A percentile compares a stretch with the other conserved stretches of the same genome.
Evolutionary conservation across 2,329 filamentous ascomycete genomes (phyloP).

Genomic region (Pezicula radicicola): DNA sequence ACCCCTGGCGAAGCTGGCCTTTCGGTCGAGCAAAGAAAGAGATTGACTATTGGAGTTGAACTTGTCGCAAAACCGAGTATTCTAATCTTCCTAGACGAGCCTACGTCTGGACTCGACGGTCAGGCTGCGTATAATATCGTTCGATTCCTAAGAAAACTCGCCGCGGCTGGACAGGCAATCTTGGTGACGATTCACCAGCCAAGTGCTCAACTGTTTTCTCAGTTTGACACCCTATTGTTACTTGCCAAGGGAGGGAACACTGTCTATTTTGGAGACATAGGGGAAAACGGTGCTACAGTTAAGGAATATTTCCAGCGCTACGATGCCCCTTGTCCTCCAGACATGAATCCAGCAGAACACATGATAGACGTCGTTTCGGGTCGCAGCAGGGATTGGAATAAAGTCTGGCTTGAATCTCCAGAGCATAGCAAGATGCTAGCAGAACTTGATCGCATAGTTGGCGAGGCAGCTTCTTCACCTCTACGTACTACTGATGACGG

Average conservation of each 20-base stretch:
- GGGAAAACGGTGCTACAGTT: slow-evolving; percentile 53
- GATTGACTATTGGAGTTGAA: slow-evolving; percentile 59
- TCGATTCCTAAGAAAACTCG: slow-evolving; percentile 58
- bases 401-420: slow-evolving; percentile 62
- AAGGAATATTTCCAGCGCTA: slow-evolving; percentile 58
- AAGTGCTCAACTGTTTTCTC: slow-evolving; percentile 48
- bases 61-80: slow-evolving; percentile 54
- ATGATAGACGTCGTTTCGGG: slow-evolving; percentile 44
- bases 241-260: slow-evolving; percentile 63
- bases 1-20: slow-evolving; percentile 54
- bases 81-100: slow-evolving; percentile 61
- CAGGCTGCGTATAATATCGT: slow-evolving; percentile 64
- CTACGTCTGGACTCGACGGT: slow-evolving; percentile 59
- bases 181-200: slow-evolving; percentile 56
- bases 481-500: slow-evolving; percentile 36
- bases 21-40: slow-evolving; percentile 60
- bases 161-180: slow-evolving; percentile 49
- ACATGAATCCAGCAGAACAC: slow-evolving; percentile 40
- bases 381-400: slow-evolving; percentile 61
- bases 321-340: slow-evolving; percentile 39
- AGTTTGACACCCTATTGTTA: slow-evolving; percentile 61
- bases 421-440: slow-evolving; percentile 49
- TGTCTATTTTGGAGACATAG: slow-evolving; percentile 68
- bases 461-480: slow-evolving; percentile 36
- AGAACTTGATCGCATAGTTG: slow-evolving; percentile 57